Conservation (phyloP, 257 asterid genomes). For the Nicotiana paniculata region DNA sequence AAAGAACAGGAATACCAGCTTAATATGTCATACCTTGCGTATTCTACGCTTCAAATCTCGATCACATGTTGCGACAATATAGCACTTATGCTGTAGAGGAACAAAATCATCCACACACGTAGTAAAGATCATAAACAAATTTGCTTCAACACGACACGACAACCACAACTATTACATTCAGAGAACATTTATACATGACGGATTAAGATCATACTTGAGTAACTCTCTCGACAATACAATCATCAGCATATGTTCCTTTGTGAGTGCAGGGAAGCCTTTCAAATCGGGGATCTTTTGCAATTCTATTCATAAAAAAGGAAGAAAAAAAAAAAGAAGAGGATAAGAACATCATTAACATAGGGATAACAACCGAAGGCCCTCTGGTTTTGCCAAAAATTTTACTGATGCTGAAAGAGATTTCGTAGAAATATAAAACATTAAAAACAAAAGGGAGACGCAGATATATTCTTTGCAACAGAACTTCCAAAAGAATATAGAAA, state of each 20-base stretch:
- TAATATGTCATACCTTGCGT: slow-evolving; percentile 50
- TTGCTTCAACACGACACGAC: not conserved
- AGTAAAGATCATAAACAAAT: not conserved
- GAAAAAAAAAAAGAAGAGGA: not conserved
- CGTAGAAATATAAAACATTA: not conserved
- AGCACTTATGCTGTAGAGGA: slow-evolving; percentile 80
- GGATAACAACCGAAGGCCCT: not conserved
- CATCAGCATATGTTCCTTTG: slow-evolving; percentile 99
- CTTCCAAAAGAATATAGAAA: not conserved
- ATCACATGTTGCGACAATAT: slow-evolving; percentile 96
- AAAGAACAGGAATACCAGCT: not conserved
- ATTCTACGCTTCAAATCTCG: slow-evolving; percentile 94
- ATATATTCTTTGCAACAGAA: not conserved
- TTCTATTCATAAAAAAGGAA: slow-evolving; percentile 32
- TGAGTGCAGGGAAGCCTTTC: slow-evolving; percentile 96
- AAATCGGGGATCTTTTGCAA: slow-evolving; percentile 96
- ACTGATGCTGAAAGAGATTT: not conserved
- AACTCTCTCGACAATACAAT: slow-evolving; percentile 87
- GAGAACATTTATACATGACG: not conserved
- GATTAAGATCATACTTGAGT: slow-evolving; percentile 53
- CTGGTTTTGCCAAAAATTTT: not conserved
- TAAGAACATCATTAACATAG: not conserved
- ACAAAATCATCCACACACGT: not conserved
- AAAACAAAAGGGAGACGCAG: not conserved
- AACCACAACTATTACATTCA: not conserved